These are phyloP conservation scores for Periconia digitata DNA, from an alignment of 2,329 filamentous ascomycete species.

Conservation along the genomic window DNA sequence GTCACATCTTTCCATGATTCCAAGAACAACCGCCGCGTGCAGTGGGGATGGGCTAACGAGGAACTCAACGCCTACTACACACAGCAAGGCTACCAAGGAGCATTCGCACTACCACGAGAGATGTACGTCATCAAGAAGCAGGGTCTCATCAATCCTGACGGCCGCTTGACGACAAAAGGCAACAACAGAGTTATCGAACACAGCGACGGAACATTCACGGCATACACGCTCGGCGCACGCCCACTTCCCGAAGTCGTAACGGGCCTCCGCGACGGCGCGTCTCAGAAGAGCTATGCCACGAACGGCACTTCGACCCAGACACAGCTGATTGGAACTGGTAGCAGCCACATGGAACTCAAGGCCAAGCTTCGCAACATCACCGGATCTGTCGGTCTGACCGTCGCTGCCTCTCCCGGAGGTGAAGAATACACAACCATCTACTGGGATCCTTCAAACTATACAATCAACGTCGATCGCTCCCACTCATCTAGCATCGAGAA, in stretches of 20 bases:
- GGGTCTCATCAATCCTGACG: slow-evolving; percentile 41
- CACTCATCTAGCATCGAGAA: slow-evolving; percentile 46
- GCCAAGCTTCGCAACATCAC: slow-evolving; percentile 43
- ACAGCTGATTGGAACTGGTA: slow-evolving; percentile 30
- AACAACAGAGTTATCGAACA: slow-evolving; percentile 40
- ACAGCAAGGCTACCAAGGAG: slow-evolving; percentile 50
- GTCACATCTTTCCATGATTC: slow-evolving; percentile 52
- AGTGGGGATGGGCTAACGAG: slow-evolving; percentile 52
- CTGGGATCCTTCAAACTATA: slow-evolving; percentile 50
- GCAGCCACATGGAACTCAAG: slow-evolving; percentile 45
- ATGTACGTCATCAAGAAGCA: slow-evolving; percentile 50
- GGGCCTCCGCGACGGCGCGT: slow-evolving; percentile 38
- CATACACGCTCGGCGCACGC: slow-evolving; percentile 48
- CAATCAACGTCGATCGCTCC: slow-evolving; percentile 49
- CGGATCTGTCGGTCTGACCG: slow-evolving; percentile 45
- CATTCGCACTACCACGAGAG: slow-evolving; percentile 48
- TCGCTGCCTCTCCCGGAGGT: slow-evolving; percentile 47
- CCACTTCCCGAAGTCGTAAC: slow-evolving; percentile 49
- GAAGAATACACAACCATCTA: slow-evolving; percentile 50
- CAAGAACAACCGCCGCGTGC: slow-evolving; percentile 51
- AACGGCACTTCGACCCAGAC: slow-evolving; percentile 19
- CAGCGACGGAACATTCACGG: slow-evolving; percentile 44
- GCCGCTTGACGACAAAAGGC: slow-evolving; percentile 35
- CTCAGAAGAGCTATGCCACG: slow-evolving; percentile 23
- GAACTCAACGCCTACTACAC: slow-evolving; percentile 46